A percentile compares a stretch with the other conserved stretches of the same genome.
phyloP scores from a whole-genome alignment of 2,329 filamentous ascomycete species.

The Nannizziopsis arthrosporioides region DNA sequence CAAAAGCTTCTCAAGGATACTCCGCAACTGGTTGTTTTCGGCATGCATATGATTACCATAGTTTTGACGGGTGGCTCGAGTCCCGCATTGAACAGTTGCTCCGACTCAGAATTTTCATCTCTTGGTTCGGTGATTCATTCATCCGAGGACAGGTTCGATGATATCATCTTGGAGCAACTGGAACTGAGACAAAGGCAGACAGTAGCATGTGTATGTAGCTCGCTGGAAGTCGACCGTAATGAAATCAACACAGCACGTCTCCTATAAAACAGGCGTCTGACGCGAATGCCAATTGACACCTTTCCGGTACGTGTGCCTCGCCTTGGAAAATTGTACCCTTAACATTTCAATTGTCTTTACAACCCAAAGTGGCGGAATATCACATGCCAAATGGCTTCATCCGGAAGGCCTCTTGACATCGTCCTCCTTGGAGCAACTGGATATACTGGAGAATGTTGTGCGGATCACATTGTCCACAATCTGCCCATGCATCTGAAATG shows the following conservation, averaged over 20 bases:
- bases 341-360: not conserved
- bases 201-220: too few relatives aligned
- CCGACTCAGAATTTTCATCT: too few relatives aligned
- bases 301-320: too few relatives aligned
- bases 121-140: not conserved
- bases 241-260: too few relatives aligned
- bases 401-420: constrained; percentile 47
- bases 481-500: constrained; percentile 70
- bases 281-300: too few relatives aligned
- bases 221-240: too few relatives aligned
- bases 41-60: too few relatives aligned
- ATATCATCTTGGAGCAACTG: not conserved
- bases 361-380: not conserved
- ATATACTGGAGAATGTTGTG: constrained; percentile 69
- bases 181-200: not conserved
- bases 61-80: too few relatives aligned
- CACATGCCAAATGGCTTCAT: constrained; percentile 8
- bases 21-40: too few relatives aligned
- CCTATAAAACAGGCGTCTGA: too few relatives aligned
- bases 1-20: too few relatives aligned
- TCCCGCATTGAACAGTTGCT: too few relatives aligned
- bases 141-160: not conserved
- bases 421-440: constrained; percentile 60
- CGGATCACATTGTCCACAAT: constrained; percentile 59
- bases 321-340: not conserved